phyloP scores from a whole-genome alignment of 2,329 filamentous ascomycete genomes.

The Trichoderma koningii region DNA sequence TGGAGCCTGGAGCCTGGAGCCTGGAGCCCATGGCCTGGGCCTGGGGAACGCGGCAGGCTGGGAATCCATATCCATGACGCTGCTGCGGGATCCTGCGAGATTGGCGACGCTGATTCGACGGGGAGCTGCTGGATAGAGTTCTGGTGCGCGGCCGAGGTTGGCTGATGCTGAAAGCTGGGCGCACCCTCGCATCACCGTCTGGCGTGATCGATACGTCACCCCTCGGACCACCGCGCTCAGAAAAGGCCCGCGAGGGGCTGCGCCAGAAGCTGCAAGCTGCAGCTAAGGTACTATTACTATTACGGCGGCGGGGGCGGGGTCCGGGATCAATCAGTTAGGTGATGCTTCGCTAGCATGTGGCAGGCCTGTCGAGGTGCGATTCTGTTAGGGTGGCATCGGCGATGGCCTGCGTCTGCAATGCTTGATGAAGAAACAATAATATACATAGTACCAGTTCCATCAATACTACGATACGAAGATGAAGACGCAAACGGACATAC shows the following conservation, averaged over 20 bases:
- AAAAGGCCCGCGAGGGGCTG: neutral
- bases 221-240: slow-evolving; percentile 12
- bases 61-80: slow-evolving; percentile 14
- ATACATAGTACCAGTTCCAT: too few relatives aligned
- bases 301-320: slow-evolving; percentile 3
- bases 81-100: neutral
- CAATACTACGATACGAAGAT: too few relatives aligned
- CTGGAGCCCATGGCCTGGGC: neutral
- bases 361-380: neutral
- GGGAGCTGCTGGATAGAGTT: slow-evolving; percentile 11
- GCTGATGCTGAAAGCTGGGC: slow-evolving; percentile 23
- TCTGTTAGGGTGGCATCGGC: neutral
- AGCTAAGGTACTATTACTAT: neutral
- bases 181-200: slow-evolving; percentile 22
- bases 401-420: neutral
- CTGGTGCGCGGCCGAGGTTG: neutral
- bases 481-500: too few relatives aligned
- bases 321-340: too few relatives aligned
- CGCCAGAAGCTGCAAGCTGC: neutral
- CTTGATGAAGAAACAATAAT: too few relatives aligned
- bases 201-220: slow-evolving; percentile 26
- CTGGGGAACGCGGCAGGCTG: neutral
- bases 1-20: neutral
- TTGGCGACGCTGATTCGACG: slow-evolving; percentile 25
- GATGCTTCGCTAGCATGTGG: slow-evolving; percentile 17